A percentile compares a stretch with the other conserved stretches of the same genome.
Evolutionary conservation across 345 rosid species (phyloP).

Genomic region (Mallotus nudiflorus): DNA sequence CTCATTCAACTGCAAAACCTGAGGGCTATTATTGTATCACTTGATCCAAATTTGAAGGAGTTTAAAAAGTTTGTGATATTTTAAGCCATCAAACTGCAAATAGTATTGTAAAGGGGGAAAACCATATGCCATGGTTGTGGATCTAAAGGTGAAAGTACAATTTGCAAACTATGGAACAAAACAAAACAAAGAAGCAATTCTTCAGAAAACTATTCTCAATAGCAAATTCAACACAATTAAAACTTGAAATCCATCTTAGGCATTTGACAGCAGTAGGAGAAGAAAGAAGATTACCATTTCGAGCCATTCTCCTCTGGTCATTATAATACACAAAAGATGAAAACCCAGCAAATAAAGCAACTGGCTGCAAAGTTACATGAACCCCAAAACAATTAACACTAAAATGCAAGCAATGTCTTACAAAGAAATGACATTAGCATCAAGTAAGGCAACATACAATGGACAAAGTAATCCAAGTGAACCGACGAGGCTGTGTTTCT

Average conservation of each 20-base stretch:
- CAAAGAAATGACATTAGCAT: not conserved
- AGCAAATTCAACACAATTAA: too few relatives aligned
- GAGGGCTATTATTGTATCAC: not conserved
- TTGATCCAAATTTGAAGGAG: not conserved
- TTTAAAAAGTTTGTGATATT: not conserved
- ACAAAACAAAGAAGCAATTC: too few relatives aligned
- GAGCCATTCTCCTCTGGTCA: slow-evolving; percentile 74
- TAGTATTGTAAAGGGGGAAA: not conserved
- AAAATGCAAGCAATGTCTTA: not conserved
- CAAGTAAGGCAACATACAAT: slow-evolving; percentile 44
- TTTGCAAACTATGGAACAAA: not conserved
- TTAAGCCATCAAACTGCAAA: not conserved
- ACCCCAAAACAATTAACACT: too few relatives aligned
- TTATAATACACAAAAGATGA: slow-evolving; percentile 61
- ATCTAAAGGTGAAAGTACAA: not conserved
- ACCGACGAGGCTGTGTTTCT: slow-evolving; percentile 45
- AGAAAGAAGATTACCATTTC: slow-evolving; percentile 45
- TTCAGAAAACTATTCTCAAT: too few relatives aligned
- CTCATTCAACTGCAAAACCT: not conserved
- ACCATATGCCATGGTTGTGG: not conserved
- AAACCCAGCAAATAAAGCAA: slow-evolving; percentile 54
- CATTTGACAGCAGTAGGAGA: not conserved
- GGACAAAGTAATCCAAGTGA: slow-evolving; percentile 34
- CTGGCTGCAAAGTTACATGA: slow-evolving; percentile 51
- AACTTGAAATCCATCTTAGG: too few relatives aligned